A percentile compares a stretch with the other conserved stretches of the same genome.
Evolutionary conservation across 495 filamentous ascomycete species (phyloP).

Genomic region (Cercophora newfieldiana): DNA sequence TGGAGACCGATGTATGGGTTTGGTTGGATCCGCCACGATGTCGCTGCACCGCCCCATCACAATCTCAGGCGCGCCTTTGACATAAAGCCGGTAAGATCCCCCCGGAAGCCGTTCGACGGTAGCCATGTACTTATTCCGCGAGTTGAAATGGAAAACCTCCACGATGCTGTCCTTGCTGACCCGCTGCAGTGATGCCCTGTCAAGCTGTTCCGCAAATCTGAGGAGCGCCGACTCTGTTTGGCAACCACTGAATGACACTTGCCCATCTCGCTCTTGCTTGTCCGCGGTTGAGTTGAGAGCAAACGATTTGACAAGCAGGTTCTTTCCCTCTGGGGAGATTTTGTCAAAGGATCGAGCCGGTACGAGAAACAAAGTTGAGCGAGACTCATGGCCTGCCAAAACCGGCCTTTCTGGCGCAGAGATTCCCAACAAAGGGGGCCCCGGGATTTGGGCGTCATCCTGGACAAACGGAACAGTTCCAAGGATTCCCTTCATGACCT

Average conservation of each 20-base stretch:
- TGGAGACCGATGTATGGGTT: background rate
- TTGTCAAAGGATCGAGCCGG: background rate
- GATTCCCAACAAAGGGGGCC: conserved; percentile 6
- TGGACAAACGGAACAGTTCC: conserved; percentile 39
- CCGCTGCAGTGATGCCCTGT: conserved; percentile 31
- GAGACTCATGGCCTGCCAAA: too few species aligned
- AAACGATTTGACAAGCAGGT: background rate
- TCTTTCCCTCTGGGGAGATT: background rate
- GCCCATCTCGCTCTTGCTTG: background rate
- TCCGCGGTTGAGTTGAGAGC: background rate
- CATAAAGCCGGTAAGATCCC: conserved; percentile 60
- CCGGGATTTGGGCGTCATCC: background rate
- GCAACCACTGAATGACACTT: background rate
- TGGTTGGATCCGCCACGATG: conserved; percentile 53
- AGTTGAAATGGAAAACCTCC: conserved; percentile 70
- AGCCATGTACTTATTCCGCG: conserved; percentile 71
- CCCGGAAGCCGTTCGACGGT: conserved; percentile 57
- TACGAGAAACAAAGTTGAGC: too few species aligned
- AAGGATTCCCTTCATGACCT: conserved; percentile 66
- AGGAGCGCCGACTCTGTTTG: background rate
- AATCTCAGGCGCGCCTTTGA: conserved; percentile 74
- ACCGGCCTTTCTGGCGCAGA: too few species aligned
- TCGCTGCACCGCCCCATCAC: conserved; percentile 60
- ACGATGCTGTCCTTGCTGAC: conserved; percentile 54
- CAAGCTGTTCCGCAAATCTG: background rate